Base-by-base conservation (phyloP, 495 filamentous ascomycete species). In the Talaromyces thailandensis region DNA sequence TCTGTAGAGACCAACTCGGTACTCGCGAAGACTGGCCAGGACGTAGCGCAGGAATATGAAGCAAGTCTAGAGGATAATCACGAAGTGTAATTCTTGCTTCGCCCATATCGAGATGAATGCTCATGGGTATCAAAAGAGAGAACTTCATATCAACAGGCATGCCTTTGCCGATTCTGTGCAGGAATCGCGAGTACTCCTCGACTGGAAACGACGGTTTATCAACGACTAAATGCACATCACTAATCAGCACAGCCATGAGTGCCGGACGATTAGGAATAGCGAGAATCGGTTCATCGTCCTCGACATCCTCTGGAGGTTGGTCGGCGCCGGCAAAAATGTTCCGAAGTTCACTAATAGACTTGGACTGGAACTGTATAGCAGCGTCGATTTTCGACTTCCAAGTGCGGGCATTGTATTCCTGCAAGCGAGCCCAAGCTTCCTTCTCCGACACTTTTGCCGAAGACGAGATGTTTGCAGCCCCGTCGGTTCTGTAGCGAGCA, bases 121-220 rank as follows among this genome's bases (percentile, higher is more conserved):
- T 92, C 83, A 96, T 89, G 7, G 94, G 94, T 18, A 99, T 78
- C 7, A 99, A 82, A 26, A 98, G 79, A 0, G 89, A 83, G 71
- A 96, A 99, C 62, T 93, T 75, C 83, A 90, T 98, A 63, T 93
- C 86, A 68, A 84, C 82, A 2, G 94, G 94, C 83, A 99, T 94
- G 2, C 95, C 94, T 73, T 99, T 99, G 4, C 94, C 94, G 67
- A 98, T 88, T 51, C 82, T 81, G 69, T 96, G 81, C 25, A 99
- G 76, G 71, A 92, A 99, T 32, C 85, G 81, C 0, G 93, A 89
- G 61, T 89, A 87, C 2, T 96, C 87, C 4, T 82, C 79, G 25
- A 94, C 71, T 3, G 91, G 87, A 69, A 99, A 99, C 0, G 89
- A 93, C 1, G 94, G 94, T 70, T 96, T 96, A 77, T 98, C 94